Evolutionary conservation across 495 filamentous ascomycete genomes (phyloP).

Genomic region (Aspergillus asperescens): DNA sequence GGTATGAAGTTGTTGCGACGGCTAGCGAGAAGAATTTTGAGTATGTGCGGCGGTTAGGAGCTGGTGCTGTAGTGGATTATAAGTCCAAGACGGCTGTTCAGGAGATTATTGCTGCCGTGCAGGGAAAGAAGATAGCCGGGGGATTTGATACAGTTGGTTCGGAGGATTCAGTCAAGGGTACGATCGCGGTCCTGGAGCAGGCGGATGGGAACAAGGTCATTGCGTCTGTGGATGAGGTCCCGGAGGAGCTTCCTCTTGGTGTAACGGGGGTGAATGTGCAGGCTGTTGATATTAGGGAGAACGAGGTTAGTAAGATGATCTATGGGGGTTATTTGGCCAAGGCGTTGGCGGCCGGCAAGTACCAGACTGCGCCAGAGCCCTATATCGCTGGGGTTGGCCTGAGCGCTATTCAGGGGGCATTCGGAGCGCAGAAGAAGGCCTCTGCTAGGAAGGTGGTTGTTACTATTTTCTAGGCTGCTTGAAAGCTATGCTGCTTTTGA

Average conservation of each 20-base stretch:
- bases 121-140: conserved; percentile 21
- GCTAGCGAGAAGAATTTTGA: conserved; percentile 49
- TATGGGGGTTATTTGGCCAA: conserved; percentile 30
- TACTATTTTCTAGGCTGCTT: not conserved
- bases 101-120: conserved; percentile 14
- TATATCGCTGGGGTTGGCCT: conserved; percentile 32
- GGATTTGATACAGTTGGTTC: conserved; percentile 15
- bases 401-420: conserved; percentile 29
- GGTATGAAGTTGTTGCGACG: conserved; percentile 52
- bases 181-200: conserved; percentile 10
- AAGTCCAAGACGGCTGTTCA: conserved; percentile 28
- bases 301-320: conserved; percentile 23
- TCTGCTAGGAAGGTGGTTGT: conserved; percentile 33
- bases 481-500: no score
- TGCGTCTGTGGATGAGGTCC: conserved; percentile 1
- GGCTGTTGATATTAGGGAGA: conserved; percentile 18
- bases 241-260: conserved; percentile 1
- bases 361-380: conserved; percentile 28
- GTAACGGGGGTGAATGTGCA: conserved; percentile 18
- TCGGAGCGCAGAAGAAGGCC: conserved; percentile 29
- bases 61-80: conserved; percentile 53
- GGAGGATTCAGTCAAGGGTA: conserved; percentile 4
- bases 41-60: conserved; percentile 48
- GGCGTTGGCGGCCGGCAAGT: conserved; percentile 23
- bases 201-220: conserved; percentile 11